Evolutionary conservation across 2,329 filamentous ascomycete genomes (phyloP).

Genomic region (Aspergillus intermedius): DNA sequence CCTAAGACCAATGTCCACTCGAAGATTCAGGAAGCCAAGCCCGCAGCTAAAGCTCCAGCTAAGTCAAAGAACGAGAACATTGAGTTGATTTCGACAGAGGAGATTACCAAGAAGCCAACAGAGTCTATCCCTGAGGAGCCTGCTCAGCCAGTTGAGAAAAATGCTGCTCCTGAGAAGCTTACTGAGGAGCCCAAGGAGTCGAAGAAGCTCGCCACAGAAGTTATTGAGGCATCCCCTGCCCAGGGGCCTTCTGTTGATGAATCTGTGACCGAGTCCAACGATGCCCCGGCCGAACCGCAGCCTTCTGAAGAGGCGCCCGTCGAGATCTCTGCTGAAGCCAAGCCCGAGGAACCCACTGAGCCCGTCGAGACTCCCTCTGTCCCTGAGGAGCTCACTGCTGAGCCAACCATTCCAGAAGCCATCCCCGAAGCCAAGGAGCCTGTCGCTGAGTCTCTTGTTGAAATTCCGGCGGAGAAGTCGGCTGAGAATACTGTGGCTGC

Average conservation of each 20-base stretch:
- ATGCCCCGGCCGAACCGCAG: neutral
- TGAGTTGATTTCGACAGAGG: constrained; percentile 4
- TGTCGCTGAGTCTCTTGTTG: constrained; percentile 1
- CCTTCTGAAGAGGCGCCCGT: neutral
- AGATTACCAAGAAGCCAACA: neutral
- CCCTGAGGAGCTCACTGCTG: constrained; percentile 3
- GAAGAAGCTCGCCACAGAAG: too few relatives aligned
- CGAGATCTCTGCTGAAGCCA: constrained; percentile 1
- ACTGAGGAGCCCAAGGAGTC: neutral
- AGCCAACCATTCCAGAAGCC: neutral
- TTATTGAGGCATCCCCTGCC: too few relatives aligned
- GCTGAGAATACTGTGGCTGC: constrained; percentile 42
- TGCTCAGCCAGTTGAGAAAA: constrained; percentile 3
- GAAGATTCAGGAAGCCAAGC: constrained; percentile 17
- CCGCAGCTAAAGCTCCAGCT: neutral
- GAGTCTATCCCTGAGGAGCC: constrained; percentile 7
- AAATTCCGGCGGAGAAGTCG: constrained; percentile 29
- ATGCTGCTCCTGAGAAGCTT: neutral
- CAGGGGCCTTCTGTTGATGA: neutral
- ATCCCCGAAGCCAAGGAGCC: constrained; percentile 1
- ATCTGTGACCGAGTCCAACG: neutral
- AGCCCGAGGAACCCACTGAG: constrained; percentile 7
- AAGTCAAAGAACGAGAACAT: constrained; percentile 1
- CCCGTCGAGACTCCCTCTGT: neutral
- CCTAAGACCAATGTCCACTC: constrained; percentile 19